Base-by-base conservation (phyloP, 2,329 filamentous ascomycete species). In the Cercospora zeae-maydis region DNA sequence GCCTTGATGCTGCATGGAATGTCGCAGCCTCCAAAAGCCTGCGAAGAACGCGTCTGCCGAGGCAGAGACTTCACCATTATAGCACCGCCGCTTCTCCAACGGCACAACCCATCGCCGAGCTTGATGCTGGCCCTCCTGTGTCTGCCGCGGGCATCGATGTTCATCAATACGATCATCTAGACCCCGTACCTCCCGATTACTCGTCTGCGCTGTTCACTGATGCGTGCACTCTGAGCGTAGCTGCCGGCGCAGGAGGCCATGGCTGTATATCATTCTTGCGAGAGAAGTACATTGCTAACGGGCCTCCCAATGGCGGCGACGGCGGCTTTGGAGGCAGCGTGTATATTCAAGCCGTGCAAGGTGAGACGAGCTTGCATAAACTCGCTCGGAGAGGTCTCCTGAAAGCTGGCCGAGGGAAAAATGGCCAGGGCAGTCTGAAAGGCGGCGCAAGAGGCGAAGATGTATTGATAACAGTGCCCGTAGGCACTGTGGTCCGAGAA, bases 181-280 rank as follows among this genome's bases (percentile, higher is more conserved):
- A 63, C 74, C 93, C 93, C 2, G 75, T 85, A 0, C 92, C 93
- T 0, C 88, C 92, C 72, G 92, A 96, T 76, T 98, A 96, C 77
- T 85, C 90, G 14, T 82, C 88, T 33, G 86, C 91, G 3, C 89
- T 88, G 49, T 99, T 99, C 73, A 88, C 91, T 61, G 95, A 99
- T 78, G 89, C 91, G 75, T 93, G 93, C 60, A 85, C 86, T 7
- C 78, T 98, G 30, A 90, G 86, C 0, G 77, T 98, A 2, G 84
- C 89, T 70, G 90, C 93, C 16, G 95, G 95, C 8, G 79, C 82
- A 1, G 95, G 95, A 27, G 95, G 95, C 8, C 88, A 95, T 73
- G 95, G 95, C 66, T 99, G 95, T 74, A 91, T 98, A 56, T 95
- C 95, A 0, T 99, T 98, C 75, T 80, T 96, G 47, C 88, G 93